phyloP scores from a whole-genome alignment of 805 yeast species.

The Candida peoriensis region DNA sequence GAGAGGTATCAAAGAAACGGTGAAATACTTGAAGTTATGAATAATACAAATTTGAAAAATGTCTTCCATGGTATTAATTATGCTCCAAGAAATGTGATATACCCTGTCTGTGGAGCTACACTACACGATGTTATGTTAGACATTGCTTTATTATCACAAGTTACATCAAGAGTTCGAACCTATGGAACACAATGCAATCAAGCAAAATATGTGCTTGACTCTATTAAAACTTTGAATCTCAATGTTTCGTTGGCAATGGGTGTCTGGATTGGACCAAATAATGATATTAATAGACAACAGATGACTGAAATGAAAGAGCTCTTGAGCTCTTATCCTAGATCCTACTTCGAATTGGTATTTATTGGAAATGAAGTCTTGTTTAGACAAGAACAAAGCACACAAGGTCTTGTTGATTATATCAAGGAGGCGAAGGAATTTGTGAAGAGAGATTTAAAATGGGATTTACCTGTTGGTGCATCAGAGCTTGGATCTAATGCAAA shows the following conservation, averaged over 20 bases:
- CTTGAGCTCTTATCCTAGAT: conserved; percentile 38
- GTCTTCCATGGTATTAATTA: conserved; percentile 56
- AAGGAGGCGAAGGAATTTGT: conserved; percentile 35
- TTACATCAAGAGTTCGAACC: conserved; percentile 52
- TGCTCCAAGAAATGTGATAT: conserved; percentile 48
- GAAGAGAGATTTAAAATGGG: conserved; percentile 27
- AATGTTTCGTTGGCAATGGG: conserved; percentile 58
- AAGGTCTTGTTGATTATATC: conserved; percentile 37
- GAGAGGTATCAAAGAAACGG: conserved; percentile 28
- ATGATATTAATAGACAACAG: conserved; percentile 40
- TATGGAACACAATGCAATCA: conserved; percentile 63
- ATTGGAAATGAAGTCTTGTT: conserved; percentile 63
- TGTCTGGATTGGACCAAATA: conserved; percentile 52
- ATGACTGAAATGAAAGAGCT: conserved; percentile 38
- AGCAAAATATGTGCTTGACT: conserved; percentile 43
- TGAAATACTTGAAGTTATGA: conserved; percentile 35
- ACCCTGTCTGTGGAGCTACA: conserved; percentile 48
- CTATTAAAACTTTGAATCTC: conserved; percentile 44
- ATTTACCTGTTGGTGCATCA: conserved; percentile 56
- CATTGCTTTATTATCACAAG: conserved; percentile 48
- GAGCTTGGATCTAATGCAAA: conserved; percentile 49
- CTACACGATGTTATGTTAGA: conserved; percentile 49
- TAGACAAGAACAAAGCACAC: conserved; percentile 40
- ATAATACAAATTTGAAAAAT: conserved; percentile 25
- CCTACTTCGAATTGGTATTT: conserved; percentile 43